Percentiles rank a stretch among this genome's conserved stretches.
phyloP scores from a whole-genome alignment of 352 stramenopile species.

The Globisporangium uncinulatum region DNA sequence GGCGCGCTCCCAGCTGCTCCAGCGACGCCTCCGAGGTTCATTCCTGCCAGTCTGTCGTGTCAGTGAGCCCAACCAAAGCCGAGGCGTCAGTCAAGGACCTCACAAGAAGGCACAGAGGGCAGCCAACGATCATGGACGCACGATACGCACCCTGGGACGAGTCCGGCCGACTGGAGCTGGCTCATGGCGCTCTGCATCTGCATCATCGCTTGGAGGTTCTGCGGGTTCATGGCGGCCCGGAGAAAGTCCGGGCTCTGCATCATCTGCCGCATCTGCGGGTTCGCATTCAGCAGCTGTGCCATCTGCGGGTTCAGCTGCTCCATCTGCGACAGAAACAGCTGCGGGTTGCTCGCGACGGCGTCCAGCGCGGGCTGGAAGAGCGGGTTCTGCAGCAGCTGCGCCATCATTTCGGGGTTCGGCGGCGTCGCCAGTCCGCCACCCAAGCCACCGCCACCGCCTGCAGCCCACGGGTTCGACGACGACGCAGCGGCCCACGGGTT shows the following conservation, averaged over 20 bases:
- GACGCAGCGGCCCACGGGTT: conserved; percentile 55
- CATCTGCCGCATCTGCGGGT: conserved; percentile 87
- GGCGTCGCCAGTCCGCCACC: conserved; percentile 13
- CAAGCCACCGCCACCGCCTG: not conserved
- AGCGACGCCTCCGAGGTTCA: conserved; percentile 29
- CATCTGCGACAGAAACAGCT: conserved; percentile 79
- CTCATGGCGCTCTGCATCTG: conserved; percentile 89
- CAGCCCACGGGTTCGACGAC: conserved; percentile 9
- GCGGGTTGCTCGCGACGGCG: conserved; percentile 75
- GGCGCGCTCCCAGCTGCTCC: conserved; percentile 7
- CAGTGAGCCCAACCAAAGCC: no score
- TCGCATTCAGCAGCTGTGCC: conserved; percentile 76
- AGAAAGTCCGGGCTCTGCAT: conserved; percentile 87
- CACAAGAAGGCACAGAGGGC: not conserved
- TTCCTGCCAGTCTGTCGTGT: conserved; percentile 34
- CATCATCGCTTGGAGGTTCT: conserved; percentile 90
- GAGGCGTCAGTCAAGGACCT: not conserved
- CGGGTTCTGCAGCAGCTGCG: conserved; percentile 84
- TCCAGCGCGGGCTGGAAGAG: conserved; percentile 81
- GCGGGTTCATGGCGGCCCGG: conserved; percentile 82
- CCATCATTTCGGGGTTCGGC: conserved; percentile 69
- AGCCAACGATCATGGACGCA: not conserved
- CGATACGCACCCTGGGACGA: conserved; percentile 56
- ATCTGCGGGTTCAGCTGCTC: conserved; percentile 89
- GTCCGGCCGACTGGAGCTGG: conserved; percentile 62